Evolutionary conservation across 2,329 filamentous ascomycete genomes (phyloP).

Genomic region (Purpureocillium lavendulum): DNA sequence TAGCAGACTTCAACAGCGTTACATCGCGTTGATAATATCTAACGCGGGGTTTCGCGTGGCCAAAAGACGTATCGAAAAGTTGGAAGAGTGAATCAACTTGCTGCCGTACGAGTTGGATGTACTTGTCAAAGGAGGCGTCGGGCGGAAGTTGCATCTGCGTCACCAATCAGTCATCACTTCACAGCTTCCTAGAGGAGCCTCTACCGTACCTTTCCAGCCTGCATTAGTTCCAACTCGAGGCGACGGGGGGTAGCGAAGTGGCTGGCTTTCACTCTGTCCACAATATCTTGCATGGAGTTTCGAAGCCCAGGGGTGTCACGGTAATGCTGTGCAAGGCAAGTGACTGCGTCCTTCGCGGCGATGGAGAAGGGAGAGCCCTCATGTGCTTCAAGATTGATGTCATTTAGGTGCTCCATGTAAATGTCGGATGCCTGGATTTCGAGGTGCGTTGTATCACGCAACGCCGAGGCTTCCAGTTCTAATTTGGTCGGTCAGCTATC

Average conservation of each 20-base stretch:
- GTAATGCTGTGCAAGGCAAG: conserved; percentile 26
- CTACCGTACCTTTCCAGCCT: conserved; percentile 40
- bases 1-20: conserved; percentile 24
- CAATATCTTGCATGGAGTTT: conserved; percentile 24
- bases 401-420: conserved; percentile 30
- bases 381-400: conserved; percentile 16
- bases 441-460: conserved; percentile 18
- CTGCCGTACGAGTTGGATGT: conserved; percentile 28
- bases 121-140: conserved; percentile 30
- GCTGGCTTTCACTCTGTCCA: conserved; percentile 25
- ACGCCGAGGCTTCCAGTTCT: conserved; percentile 39
- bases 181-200: too few species aligned
- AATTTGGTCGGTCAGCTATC: background rate
- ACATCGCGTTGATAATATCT: conserved; percentile 34
- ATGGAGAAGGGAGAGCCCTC: conserved; percentile 23
- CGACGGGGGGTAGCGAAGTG: conserved; percentile 32
- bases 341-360: conserved; percentile 27
- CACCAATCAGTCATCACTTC: too few species aligned
- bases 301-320: conserved; percentile 20
- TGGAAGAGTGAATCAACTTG: conserved; percentile 36
- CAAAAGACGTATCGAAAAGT: conserved; percentile 1
- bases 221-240: conserved; percentile 42
- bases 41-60: conserved; percentile 20
- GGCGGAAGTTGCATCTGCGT: conserved; percentile 28
- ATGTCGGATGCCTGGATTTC: conserved; percentile 32